Evolutionary conservation across 1,139 yeast genomes (phyloP).

Genomic region (Yamadazyma trypodendri): DNA sequence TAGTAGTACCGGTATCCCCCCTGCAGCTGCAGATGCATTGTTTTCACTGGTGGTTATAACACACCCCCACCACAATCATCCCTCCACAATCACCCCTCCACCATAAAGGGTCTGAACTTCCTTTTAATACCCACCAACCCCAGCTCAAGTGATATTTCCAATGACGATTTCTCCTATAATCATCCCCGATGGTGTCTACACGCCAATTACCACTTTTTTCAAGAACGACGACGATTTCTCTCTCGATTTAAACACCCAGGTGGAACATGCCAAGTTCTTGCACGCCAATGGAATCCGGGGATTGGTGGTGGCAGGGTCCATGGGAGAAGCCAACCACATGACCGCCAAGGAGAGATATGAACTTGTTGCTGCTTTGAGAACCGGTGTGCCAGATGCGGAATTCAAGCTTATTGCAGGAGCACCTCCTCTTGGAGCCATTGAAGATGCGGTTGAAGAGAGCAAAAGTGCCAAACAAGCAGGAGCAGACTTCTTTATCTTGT

Average conservation of each 20-base stretch:
- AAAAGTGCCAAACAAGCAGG: constrained; percentile 29
- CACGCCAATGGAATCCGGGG: constrained; percentile 45
- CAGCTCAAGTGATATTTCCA: background rate
- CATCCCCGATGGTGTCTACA: constrained; percentile 36
- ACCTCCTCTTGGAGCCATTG: constrained; percentile 26
- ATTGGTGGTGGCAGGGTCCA: constrained; percentile 48
- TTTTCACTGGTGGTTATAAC: no score
- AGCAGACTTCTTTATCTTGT: constrained; percentile 31
- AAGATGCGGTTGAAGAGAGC: constrained; percentile 32
- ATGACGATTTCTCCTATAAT: constrained; percentile 14
- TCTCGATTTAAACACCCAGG: constrained; percentile 43
- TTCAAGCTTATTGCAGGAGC: constrained; percentile 37
- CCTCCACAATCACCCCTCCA: background rate
- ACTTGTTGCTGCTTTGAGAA: constrained; percentile 21
- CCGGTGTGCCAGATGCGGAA: constrained; percentile 25
- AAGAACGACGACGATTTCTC: constrained; percentile 32
- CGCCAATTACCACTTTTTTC: constrained; percentile 53
- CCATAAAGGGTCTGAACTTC: background rate
- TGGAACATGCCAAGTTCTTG: constrained; percentile 39
- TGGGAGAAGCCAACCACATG: constrained; percentile 39
- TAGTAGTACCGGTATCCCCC: no score
- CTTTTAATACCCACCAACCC: background rate
- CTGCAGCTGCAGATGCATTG: no score
- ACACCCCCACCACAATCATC: constrained; percentile 3
- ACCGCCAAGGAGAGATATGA: constrained; percentile 32